Evolutionary conservation across 2,329 filamentous ascomycete genomes (phyloP), one percentile per base, ranked within the genome.

Genomic region (Fusarium pseudograminearum): DNA sequence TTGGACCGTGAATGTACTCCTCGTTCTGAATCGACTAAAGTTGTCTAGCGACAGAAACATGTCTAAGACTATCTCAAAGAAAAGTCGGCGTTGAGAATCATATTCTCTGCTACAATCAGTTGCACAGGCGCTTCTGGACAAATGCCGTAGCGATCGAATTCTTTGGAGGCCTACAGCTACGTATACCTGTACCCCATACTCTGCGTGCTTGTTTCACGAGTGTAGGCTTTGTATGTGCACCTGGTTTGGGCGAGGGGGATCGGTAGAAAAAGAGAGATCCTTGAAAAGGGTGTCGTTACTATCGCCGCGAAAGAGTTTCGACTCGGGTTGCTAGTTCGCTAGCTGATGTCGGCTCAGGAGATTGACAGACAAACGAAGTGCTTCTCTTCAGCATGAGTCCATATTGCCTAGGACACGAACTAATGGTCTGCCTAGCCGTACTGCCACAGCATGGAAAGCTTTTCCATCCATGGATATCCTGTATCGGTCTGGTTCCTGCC

Each of bases 171-270:
- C 65, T 70, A 55, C 46, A 33, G 40, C 38, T 54, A 47, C 42
- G 57, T 64, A 62, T 68, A 64, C 64, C 40, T 59, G 31, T 67
- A 54, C 61, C 63, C 48, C 55, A 44, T 57, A 48, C 34, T 53
- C 55, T 72, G 47, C 42, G 47, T 47, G 14, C 38, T 26, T 57
- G 72, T 74, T 70, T 33, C 60, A 72, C 72, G 36, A 47, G 70
- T 65, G 60, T 58, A 57, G 59, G 57, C 56, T 61, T 48, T 71
- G 57, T 41, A 51, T 62, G 47, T 33, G 54, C 45, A 57, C 48
- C 48, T 60, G 34, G 64, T 33, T 59, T 52, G 45, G 22, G 57
- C 34, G 45, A 10, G 30, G 42, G 52, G 45, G 40, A 18, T 45
- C 6, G 36, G 56, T 45, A 50, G 40, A 30, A 31, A 48, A 42